Evolutionary conservation across 805 yeast genomes (phyloP).

Genomic region (Diddensiella caesifluorescens): DNA sequence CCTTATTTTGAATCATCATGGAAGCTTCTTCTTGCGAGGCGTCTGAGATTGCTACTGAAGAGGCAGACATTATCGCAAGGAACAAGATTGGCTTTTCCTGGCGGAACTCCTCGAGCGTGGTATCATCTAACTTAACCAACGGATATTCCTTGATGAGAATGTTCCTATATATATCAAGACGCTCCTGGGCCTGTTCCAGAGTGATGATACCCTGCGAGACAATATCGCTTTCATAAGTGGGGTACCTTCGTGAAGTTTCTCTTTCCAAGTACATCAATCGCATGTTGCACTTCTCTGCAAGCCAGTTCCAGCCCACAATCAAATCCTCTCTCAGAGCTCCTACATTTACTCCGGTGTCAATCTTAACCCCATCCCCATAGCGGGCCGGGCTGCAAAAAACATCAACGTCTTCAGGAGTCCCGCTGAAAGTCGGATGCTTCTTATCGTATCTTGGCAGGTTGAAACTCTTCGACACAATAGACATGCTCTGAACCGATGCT

Average conservation of each 20-base stretch:
- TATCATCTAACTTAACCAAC: slow-evolving; percentile 45
- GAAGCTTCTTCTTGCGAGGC: slow-evolving; percentile 3
- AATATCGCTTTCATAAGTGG: slow-evolving; percentile 30
- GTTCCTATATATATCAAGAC: slow-evolving; percentile 48
- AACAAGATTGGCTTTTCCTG: slow-evolving; percentile 55
- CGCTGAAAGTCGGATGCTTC: slow-evolving; percentile 15
- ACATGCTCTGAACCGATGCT: too few species aligned
- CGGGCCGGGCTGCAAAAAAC: neutral
- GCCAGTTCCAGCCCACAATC: slow-evolving; percentile 18
- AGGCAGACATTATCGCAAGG: slow-evolving; percentile 57
- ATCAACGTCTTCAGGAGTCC: slow-evolving; percentile 20
- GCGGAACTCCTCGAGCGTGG: slow-evolving; percentile 45
- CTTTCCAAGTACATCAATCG: slow-evolving; percentile 15
- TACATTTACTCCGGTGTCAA: slow-evolving; percentile 15
- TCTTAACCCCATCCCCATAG: slow-evolving; percentile 1
- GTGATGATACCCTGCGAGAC: slow-evolving; percentile 54
- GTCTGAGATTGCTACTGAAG: slow-evolving; percentile 37
- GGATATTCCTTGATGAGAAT: slow-evolving; percentile 48
- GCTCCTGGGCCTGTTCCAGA: slow-evolving; percentile 49
- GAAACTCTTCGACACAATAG: too few species aligned
- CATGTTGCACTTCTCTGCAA: slow-evolving; percentile 10
- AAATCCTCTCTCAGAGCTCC: slow-evolving; percentile 18
- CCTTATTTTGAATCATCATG: slow-evolving; percentile 27
- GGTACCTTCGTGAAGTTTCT: slow-evolving; percentile 9
- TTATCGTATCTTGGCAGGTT: too few species aligned